These are phyloP conservation scores for Begonia fuchsioides DNA, from an alignment of 306 rosid species.

Conservation along the genomic window DNA sequence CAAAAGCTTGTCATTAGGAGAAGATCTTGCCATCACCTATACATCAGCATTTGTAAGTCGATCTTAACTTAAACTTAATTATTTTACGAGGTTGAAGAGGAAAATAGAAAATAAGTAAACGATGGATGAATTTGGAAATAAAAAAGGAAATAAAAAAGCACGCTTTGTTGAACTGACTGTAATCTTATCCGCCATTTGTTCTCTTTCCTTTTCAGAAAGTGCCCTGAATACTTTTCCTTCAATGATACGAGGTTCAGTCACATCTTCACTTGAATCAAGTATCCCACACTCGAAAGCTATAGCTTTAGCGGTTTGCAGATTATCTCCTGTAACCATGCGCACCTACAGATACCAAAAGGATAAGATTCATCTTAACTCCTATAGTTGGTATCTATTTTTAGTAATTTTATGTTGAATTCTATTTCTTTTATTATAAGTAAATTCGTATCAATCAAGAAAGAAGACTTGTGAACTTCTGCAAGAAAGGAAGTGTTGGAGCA, in stretches of 20 bases:
- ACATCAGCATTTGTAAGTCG: constrained; percentile 9
- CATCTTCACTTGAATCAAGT: constrained; percentile 49
- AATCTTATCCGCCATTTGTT: constrained; percentile 44
- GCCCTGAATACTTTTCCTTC: constrained; percentile 83
- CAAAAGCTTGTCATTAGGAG: constrained; percentile 95
- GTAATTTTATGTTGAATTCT: not conserved
- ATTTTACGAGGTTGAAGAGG: not conserved
- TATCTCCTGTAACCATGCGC: constrained; percentile 97
- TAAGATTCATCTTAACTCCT: too few relatives aligned
- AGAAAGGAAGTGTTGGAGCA: constrained; percentile 15
- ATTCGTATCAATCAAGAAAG: too few relatives aligned
- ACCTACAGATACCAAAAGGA: constrained; percentile 36
- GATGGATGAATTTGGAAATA: constrained; percentile 6
- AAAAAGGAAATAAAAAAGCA: constrained; percentile 6
- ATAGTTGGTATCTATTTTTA: not conserved
- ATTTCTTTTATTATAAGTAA: too few relatives aligned
- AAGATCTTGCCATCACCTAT: constrained; percentile 97
- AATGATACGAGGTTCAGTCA: constrained; percentile 58
- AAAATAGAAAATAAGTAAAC: constrained; percentile 12
- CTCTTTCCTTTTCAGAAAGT: constrained; percentile 67
- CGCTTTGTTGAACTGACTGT: constrained; percentile 31
- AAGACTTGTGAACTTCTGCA: too few relatives aligned
- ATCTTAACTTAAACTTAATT: not conserved
- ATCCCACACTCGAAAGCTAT: constrained; percentile 96
- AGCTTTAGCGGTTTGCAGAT: constrained; percentile 91